Base-by-base conservation (phyloP, 805 yeast genomes). In the Candida silvicultrix region DNA sequence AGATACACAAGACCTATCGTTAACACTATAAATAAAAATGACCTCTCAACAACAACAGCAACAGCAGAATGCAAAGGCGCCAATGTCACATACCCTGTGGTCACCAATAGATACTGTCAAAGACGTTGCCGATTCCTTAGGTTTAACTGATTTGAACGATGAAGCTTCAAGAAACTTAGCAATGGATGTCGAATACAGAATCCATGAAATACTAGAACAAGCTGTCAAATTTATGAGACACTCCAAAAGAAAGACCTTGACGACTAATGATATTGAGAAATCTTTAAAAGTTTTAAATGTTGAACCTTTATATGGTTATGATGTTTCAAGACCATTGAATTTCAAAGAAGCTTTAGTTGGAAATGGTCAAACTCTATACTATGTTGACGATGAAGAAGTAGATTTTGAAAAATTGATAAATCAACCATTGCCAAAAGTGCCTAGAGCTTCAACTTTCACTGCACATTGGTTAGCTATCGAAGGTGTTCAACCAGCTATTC, bases 141-240 rank as follows among this genome's bases (percentile, higher is more conserved):
- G 99, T 1, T 74, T 94, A 34, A 65, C 74, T 3, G 80, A 70
- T 47, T 70, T 94, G 41, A 86, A 88, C 29, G 98, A 92, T 45
- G 99, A 95, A 49, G 96, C 92, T 2, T 85, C 97, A 41, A 87
- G 89, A 60, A 88, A 94, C 51, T 70, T 94, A 50, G 98, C 99
- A 7, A 94, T 94, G 99, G 99, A 94, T 63, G 95, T 94, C n/a
- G 99, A 94, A 68, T 94, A 95, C 64, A 78, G 99, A 51, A 87
- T 94, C 53, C 92, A 92, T 63, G 98, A 94, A 67, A 86, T 94
- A 36, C 70, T 95, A 49, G 99, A 94, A 63, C 96, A 94, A 53
- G 98, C 99, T 19, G 80, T 85, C 46, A 94, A 94, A 64, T 92
- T 92, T 66, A 94, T 92, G 92, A 77, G 97, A 55, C 97, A 94